Percentiles rank a stretch among this genome's conserved stretches.
Conservation (phyloP, 257 asterid species). For the Penstemon eatonii region DNA sequence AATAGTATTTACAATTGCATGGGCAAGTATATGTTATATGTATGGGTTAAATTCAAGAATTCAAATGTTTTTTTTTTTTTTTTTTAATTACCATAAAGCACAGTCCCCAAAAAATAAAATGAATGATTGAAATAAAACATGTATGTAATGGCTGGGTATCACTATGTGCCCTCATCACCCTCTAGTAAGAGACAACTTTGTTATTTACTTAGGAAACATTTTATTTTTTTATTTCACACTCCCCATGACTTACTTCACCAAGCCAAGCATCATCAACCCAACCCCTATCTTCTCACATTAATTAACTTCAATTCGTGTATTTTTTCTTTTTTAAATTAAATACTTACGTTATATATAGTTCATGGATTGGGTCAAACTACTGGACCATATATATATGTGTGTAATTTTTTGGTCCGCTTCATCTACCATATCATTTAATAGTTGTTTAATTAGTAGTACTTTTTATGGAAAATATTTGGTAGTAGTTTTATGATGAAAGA, state of each 20-base stretch:
- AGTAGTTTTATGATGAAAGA: too few species aligned
- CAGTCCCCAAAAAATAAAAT: slow-evolving; percentile 31
- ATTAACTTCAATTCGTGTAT: not conserved
- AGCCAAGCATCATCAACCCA: slow-evolving; percentile 38
- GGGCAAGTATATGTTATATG: slow-evolving; percentile 30
- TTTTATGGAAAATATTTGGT: too few species aligned
- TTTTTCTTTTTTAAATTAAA: not conserved
- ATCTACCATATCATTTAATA: too few species aligned
- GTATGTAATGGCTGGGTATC: slow-evolving; percentile 37
- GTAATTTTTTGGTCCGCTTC: too few species aligned
- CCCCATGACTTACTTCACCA: slow-evolving; percentile 29
- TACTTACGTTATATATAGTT: too few species aligned
- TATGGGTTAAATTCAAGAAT: slow-evolving; percentile 29
- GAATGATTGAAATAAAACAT: slow-evolving; percentile 24
- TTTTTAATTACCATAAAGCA: slow-evolving; percentile 37
- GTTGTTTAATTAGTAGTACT: too few species aligned
- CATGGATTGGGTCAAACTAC: not conserved
- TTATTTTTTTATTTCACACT: slow-evolving; percentile 23
- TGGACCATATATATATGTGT: not conserved
- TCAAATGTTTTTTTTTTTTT: slow-evolving; percentile 4
- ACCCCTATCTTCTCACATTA: not conserved
- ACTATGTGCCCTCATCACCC: slow-evolving; percentile 45
- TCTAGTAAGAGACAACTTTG: slow-evolving; percentile 46
- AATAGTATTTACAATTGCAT: not conserved
- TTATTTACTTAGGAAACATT: slow-evolving; percentile 55